Base-by-base conservation (phyloP, 345 rosid genomes). In the Eucalyptus erythrocorys region DNA sequence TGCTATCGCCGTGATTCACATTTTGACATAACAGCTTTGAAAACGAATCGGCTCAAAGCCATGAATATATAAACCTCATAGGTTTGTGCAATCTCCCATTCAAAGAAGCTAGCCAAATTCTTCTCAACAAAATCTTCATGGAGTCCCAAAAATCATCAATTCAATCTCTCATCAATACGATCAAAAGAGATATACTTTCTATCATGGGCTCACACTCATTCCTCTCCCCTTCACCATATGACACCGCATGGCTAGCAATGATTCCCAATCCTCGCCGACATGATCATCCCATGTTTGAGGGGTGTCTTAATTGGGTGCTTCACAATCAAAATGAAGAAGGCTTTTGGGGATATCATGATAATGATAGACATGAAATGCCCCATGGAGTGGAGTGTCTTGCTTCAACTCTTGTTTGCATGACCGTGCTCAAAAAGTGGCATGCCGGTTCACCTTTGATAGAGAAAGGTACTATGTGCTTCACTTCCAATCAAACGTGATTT, bases 221-320 rank as follows among this genome's bases (percentile, higher is more conserved):
- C n/a, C 90, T 94, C 80, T 91, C 96, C 12, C 88, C 93, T 85
- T 94, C 95, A 3, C 92, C 96, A 50, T 94, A 95, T 50, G 96
- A 95, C 81, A 92, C 94, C 5, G 95, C 97, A 42, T 94, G 95
- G 95, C 88, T 95, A 87, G 93, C 95, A 87, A 92, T 94, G 94
- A 87, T 94, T 47, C 93, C 94, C 6, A 91, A 90, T 48, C 24
- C 43, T 32, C 19, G 21, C 24, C 64, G 43, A 86, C 90, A 91
- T 1, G 55, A 34, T 10, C 43, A 55, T 59, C 96, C 96, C 80
- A 92, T 94, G 96, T 96, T 96, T 84, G 82, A 87, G 89, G 89
- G 30, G 50, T 94, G 94, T 91, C 87, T 96, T 88, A 91, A 92
- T 48, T 96, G 98, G 96, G 90, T 96, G 40, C 79, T 94, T 40